These are phyloP conservation scores for Phytophthora gonapodyides DNA, from an alignment of 352 stramenopile genomes.

Conservation along the genomic window DNA sequence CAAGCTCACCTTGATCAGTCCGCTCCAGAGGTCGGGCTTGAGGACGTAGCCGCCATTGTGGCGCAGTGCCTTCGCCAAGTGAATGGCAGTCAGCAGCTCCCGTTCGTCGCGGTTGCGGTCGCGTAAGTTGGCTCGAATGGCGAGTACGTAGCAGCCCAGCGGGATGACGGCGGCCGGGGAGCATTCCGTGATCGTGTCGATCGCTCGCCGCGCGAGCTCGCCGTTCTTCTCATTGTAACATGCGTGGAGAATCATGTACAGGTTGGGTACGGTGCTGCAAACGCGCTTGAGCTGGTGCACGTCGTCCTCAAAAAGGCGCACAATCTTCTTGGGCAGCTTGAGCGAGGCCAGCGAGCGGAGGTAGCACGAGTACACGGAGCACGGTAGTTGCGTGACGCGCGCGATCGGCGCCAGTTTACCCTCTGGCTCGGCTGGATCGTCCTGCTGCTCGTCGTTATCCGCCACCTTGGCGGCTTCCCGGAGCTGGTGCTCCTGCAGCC, in stretches of 20 bases:
- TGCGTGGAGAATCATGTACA: constrained; percentile 37
- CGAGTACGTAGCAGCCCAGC: constrained; percentile 42
- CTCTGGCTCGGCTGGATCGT: background rate
- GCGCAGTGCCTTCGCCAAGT: constrained; percentile 37
- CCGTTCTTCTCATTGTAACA: constrained; percentile 42
- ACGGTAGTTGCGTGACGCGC: constrained; percentile 22
- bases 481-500: constrained; percentile 37
- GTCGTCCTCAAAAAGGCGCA: constrained; percentile 36
- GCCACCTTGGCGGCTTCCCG: constrained; percentile 19
- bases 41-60: constrained; percentile 50
- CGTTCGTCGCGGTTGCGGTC: constrained; percentile 29
- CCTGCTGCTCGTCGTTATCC: background rate
- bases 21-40: constrained; percentile 46
- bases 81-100: constrained; percentile 43
- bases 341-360: constrained; percentile 33
- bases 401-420: constrained; percentile 14
- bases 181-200: constrained; percentile 34
- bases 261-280: constrained; percentile 31
- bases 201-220: constrained; percentile 31
- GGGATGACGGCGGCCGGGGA: constrained; percentile 37
- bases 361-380: constrained; percentile 32
- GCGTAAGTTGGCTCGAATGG: constrained; percentile 42
- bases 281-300: constrained; percentile 29
- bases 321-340: constrained; percentile 36
- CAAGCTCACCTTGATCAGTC: constrained; percentile 52